Base-by-base conservation (phyloP, 1,284 basidiomycete genomes). In the Austroboletus niveus region DNA sequence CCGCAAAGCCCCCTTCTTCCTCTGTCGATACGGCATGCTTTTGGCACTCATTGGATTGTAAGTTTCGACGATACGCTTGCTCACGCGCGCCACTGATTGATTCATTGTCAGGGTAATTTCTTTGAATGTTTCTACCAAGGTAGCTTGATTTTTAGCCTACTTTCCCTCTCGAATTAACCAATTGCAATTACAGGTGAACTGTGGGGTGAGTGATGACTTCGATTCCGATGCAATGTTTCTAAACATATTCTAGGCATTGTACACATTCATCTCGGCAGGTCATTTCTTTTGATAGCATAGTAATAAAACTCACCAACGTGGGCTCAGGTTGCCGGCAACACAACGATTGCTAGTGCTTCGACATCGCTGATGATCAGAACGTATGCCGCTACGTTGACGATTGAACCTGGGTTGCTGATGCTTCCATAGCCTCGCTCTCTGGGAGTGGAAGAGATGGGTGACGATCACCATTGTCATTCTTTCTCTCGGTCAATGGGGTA, bases 361-460 rank as follows among this genome's bases (percentile, higher is more conserved):
- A 86, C 82, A 1, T 84, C 81, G 17, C 72, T 88, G 36, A 85
- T 87, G 82, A 75, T 87, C 46, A 74, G 85, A 65, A 85, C 84
- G 84, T 84, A 62, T 57, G 76, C 65, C 38, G 17, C 41, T 17
- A 17, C 14, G 27, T 22, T 27, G 48, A 42, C 43, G 40, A 11
- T 24, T 29, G 10, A 30, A 3, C 47, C 30, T 42, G 39, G 15
- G 31, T 43, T 40, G 11, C 40, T 55, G 17, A 56, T 27, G 3
- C 42, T 31, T 48, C 49, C 36, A 24, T 53, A 89, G 85, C 4
- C 75, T 87, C 22, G 85, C 85, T 9, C 72, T 90, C 20, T 87
- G 85, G 86, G 79, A 87, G 54, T 79, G 83, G 45, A 74, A 78
- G 51, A 66, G 65, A 41, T 68, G 67, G 15, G 69, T 87, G 34